Conservation (phyloP, 768 basidiomycete species). For the Lepiota venenata region DNA sequence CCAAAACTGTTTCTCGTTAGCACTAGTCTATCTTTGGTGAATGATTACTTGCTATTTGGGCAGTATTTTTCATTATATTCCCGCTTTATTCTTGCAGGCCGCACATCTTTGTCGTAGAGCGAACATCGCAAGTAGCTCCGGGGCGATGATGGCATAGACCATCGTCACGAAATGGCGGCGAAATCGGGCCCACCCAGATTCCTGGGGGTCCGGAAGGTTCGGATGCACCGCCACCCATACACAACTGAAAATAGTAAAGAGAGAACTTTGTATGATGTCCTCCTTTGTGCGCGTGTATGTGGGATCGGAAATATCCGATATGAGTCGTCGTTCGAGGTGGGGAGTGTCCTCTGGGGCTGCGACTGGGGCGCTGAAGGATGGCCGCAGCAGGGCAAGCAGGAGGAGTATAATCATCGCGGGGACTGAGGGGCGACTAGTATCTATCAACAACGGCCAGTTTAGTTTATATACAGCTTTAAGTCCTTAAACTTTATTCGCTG, state of each 20-base stretch:
- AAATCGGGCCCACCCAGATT: not conserved
- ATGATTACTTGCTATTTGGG: not conserved
- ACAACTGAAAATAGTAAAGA: slow-evolving; percentile 18
- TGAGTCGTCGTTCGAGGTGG: too few relatives aligned
- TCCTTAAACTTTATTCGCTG: too few relatives aligned
- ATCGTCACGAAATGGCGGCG: slow-evolving; percentile 2
- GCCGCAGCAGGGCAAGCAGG: not conserved
- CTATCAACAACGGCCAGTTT: too few relatives aligned
- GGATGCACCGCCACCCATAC: slow-evolving; percentile 21
- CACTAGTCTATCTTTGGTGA: too few relatives aligned
- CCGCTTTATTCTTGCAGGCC: not conserved
- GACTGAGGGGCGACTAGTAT: too few relatives aligned
- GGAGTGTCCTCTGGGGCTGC: too few relatives aligned
- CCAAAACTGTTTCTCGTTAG: too few relatives aligned
- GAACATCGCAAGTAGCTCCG: slow-evolving; percentile 5
- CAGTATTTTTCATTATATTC: not conserved
- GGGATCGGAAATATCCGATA: not conserved
- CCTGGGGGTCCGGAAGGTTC: slow-evolving; percentile 13
- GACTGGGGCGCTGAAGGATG: not conserved
- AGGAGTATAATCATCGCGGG: not conserved
- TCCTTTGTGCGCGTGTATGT: not conserved
- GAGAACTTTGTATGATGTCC: slow-evolving; percentile 18
- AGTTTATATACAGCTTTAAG: too few relatives aligned
- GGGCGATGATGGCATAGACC: slow-evolving; percentile 11
- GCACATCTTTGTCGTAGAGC: slow-evolving; percentile 10